Percentiles rank a stretch among this genome's conserved stretches.
phyloP scores from a whole-genome alignment of 306 rosid species.

The Lathyrus tuberosus region DNA sequence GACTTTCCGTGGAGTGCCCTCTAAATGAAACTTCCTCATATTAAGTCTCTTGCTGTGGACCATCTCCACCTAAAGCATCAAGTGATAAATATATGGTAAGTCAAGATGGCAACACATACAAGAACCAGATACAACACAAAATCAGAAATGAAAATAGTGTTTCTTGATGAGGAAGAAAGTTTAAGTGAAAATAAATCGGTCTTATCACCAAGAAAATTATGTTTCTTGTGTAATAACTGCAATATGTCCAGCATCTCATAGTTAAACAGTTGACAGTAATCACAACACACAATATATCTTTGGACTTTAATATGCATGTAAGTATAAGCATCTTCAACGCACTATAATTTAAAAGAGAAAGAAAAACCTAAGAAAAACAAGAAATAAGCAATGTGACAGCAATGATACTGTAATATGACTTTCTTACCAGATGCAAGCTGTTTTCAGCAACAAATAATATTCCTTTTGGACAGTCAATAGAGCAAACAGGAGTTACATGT shows the following conservation, averaged over 20 bases:
- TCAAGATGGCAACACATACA: slow-evolving; percentile 36
- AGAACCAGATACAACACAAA: slow-evolving; percentile 28
- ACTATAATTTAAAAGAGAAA: slow-evolving; percentile 21
- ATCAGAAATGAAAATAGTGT: slow-evolving; percentile 33
- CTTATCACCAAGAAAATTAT: not conserved
- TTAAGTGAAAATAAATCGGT: slow-evolving; percentile 17
- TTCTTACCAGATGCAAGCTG: slow-evolving; percentile 87
- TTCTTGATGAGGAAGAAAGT: slow-evolving; percentile 2
- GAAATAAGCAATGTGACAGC: slow-evolving; percentile 26
- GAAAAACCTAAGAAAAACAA: slow-evolving; percentile 31
- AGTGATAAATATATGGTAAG: slow-evolving; percentile 36
- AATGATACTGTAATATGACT: slow-evolving; percentile 23
- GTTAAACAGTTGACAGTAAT: slow-evolving; percentile 26
- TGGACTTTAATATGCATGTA: not conserved
- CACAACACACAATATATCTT: slow-evolving; percentile 28
- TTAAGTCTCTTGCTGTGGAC: slow-evolving; percentile 89
- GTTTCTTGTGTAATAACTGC: slow-evolving; percentile 18
- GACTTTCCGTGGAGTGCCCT: slow-evolving; percentile 95
- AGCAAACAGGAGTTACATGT: slow-evolving; percentile 88
- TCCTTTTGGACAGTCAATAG: slow-evolving; percentile 90
- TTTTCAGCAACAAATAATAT: slow-evolving; percentile 84
- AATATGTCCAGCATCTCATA: slow-evolving; percentile 28
- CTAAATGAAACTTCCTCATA: slow-evolving; percentile 87
- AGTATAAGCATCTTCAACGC: slow-evolving; percentile 31
- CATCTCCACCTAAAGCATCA: slow-evolving; percentile 87